Percentiles rank a stretch among this genome's conserved stretches.
phyloP scores from a whole-genome alignment of 164 flowering plant species.

The Taxillus chinensis region DNA sequence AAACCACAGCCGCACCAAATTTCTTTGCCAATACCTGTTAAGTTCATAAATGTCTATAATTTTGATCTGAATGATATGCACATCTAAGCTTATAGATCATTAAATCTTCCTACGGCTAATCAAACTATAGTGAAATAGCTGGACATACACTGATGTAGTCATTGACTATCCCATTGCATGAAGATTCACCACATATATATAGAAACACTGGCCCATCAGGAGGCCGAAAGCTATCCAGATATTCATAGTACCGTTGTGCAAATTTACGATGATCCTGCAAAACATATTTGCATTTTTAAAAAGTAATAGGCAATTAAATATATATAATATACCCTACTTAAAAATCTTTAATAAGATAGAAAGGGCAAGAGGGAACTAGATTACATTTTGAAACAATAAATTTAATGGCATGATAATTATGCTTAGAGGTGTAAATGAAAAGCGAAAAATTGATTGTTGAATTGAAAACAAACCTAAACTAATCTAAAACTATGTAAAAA shows the following conservation, averaged over 20 bases:
- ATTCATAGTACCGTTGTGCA: slow-evolving; percentile 82
- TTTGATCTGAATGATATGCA: too few species aligned
- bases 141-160: slow-evolving; percentile 68
- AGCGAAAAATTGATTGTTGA: too few species aligned
- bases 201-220: slow-evolving; percentile 90
- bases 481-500: too few species aligned
- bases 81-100: neutral
- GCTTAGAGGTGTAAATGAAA: too few species aligned
- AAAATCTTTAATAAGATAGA: too few species aligned
- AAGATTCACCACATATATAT: slow-evolving; percentile 74
- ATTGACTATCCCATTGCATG: slow-evolving; percentile 75
- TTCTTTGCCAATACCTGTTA: slow-evolving; percentile 87
- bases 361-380: too few species aligned
- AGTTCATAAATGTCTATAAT: too few species aligned
- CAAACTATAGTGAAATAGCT: neutral
- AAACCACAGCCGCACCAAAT: slow-evolving; percentile 93
- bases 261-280: slow-evolving; percentile 76
- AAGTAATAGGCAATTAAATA: neutral
- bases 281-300: neutral
- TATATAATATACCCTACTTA: too few species aligned
- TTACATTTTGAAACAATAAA: too few species aligned
- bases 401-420: too few species aligned
- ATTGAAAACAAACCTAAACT: too few species aligned
- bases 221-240: slow-evolving; percentile 49
- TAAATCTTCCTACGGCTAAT: neutral